Conservation (phyloP, 257 asterid species). For the Solanum etuberosum region DNA sequence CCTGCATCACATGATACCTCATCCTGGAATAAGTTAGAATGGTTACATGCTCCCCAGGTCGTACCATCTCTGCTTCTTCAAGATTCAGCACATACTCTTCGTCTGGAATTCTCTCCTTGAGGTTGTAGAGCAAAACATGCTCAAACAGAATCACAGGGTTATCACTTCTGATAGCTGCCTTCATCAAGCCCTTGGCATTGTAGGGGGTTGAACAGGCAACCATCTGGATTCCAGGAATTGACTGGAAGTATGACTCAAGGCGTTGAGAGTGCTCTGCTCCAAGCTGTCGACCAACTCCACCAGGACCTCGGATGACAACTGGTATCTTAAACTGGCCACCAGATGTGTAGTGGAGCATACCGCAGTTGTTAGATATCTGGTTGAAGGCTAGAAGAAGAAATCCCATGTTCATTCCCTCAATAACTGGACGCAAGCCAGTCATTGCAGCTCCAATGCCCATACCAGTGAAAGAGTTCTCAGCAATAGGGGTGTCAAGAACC, state of each 20-base stretch:
- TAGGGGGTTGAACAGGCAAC: slow-evolving; percentile 83
- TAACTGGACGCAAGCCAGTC: slow-evolving; percentile 70
- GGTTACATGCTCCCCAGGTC: slow-evolving; percentile 71
- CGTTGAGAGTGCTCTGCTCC: slow-evolving; percentile 93
- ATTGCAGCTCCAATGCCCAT: slow-evolving; percentile 86
- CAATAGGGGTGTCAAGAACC: slow-evolving; percentile 86
- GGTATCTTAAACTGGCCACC: slow-evolving; percentile 87
- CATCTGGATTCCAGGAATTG: slow-evolving; percentile 82
- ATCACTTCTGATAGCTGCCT: slow-evolving; percentile 75
- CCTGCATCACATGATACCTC: slow-evolving; percentile 94
- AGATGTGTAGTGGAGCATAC: slow-evolving; percentile 88
- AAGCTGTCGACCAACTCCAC: slow-evolving; percentile 88
- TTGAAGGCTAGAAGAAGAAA: slow-evolving; percentile 79
- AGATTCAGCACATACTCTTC: slow-evolving; percentile 57
- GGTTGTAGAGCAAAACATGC: slow-evolving; percentile 74
- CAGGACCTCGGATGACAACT: slow-evolving; percentile 79
- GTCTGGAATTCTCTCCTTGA: slow-evolving; percentile 77
- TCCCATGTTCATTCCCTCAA: slow-evolving; percentile 96
- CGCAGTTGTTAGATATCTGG: slow-evolving; percentile 80
- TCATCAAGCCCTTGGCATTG: slow-evolving; percentile 81
- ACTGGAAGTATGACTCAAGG: slow-evolving; percentile 73
- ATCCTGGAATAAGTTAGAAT: slow-evolving; percentile 70
- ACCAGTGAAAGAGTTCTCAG: slow-evolving; percentile 86
- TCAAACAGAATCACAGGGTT: slow-evolving; percentile 77
- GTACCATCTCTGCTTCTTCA: slow-evolving; percentile 85